These are phyloP conservation scores for Circinella minor DNA, from an alignment of 371 early-diverging fungal species.

Conservation along the genomic window DNA sequence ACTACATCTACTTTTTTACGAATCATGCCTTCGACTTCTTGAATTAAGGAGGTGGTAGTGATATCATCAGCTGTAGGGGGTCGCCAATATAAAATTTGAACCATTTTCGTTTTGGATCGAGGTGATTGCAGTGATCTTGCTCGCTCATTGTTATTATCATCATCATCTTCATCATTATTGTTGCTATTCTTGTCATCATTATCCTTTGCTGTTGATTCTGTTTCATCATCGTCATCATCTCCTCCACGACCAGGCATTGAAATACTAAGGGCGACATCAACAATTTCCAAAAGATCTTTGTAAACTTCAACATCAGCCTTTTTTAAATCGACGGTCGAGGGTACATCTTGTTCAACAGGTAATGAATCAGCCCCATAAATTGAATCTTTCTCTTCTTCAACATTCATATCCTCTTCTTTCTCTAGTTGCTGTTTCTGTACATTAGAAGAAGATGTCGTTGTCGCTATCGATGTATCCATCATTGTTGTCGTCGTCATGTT, in stretches of 20 bases:
- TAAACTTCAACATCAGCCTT: constrained; percentile 31
- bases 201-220: background rate
- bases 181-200: background rate
- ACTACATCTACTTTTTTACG: constrained; percentile 49
- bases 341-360: constrained; percentile 26
- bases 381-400: constrained; percentile 22
- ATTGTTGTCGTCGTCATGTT: no score
- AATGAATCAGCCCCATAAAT: constrained; percentile 27
- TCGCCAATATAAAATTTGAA: constrained; percentile 63
- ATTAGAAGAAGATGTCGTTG: no score
- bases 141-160: background rate
- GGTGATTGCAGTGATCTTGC: constrained; percentile 43
- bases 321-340: constrained; percentile 26
- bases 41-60: constrained; percentile 22
- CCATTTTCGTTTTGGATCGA: constrained; percentile 53
- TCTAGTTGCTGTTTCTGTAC: constrained; percentile 14
- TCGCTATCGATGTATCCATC: no score
- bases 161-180: background rate
- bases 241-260: constrained; percentile 56
- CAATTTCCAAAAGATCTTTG: constrained; percentile 42
- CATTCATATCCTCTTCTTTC: background rate
- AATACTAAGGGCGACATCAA: constrained; percentile 55
- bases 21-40: constrained; percentile 39
- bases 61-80: constrained; percentile 50
- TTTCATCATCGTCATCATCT: constrained; percentile 18